A percentile compares a stretch with the other conserved stretches of the same genome.
Evolutionary conservation across 2,329 filamentous ascomycete genomes (phyloP).

Genomic region (Colletotrichum lindemuthianum): DNA sequence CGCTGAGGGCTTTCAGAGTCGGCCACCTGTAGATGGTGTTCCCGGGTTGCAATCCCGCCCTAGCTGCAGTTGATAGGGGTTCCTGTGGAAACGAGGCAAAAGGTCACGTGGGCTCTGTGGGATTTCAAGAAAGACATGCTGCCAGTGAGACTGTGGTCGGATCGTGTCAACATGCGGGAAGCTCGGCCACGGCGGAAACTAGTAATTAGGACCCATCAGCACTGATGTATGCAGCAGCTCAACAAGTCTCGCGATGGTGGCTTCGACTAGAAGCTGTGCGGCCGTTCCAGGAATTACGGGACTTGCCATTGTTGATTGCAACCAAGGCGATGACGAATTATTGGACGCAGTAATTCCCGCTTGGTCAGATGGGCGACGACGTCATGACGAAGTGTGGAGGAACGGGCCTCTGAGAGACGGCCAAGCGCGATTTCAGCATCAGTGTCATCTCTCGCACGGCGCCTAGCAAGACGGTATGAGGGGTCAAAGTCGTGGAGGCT

Average conservation of each 20-base stretch:
- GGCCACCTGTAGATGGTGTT: constrained; percentile 16
- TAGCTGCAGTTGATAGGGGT: constrained; percentile 27
- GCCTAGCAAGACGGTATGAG: constrained; percentile 18
- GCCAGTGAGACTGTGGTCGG: background rate
- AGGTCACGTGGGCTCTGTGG: constrained; percentile 15
- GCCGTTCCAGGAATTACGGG: constrained; percentile 14
- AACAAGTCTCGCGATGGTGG: constrained; percentile 1
- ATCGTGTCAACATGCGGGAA: constrained; percentile 4
- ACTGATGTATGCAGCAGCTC: background rate
- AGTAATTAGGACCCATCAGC: constrained; percentile 8
- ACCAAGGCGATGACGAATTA: constrained; percentile 11
- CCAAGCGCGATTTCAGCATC: constrained; percentile 27
- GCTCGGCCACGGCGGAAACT: constrained; percentile 2
- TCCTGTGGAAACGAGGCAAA: constrained; percentile 13
- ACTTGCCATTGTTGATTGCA: constrained; percentile 3
- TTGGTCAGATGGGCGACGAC: constrained; percentile 25
- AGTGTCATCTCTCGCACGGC: constrained; percentile 28
- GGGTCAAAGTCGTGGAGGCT: constrained; percentile 8
- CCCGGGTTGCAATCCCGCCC: constrained; percentile 11
- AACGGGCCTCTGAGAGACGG: constrained; percentile 27
- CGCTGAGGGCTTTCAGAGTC: constrained; percentile 24
- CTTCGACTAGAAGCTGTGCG: constrained; percentile 11
- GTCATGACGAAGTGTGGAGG: constrained; percentile 22
- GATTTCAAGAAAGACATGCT: constrained; percentile 5
- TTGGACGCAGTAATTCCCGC: constrained; percentile 17